Conservation (phyloP, 2,329 filamentous ascomycete species). For the Pseudopithomyces maydicus region DNA sequence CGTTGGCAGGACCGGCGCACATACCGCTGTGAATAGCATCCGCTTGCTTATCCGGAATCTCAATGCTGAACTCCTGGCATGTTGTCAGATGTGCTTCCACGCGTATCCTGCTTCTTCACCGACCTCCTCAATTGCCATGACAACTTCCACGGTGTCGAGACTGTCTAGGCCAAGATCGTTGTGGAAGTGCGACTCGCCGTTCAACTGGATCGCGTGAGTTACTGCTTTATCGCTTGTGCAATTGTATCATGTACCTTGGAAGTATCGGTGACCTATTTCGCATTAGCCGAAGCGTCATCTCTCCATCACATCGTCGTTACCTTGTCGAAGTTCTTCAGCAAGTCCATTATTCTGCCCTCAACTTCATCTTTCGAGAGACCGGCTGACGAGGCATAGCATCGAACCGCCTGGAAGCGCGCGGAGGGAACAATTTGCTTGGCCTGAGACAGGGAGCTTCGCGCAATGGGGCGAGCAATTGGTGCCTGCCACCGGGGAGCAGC, state of each 20-base stretch:
- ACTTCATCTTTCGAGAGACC: conserved; percentile 83
- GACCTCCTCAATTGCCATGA: conserved; percentile 99
- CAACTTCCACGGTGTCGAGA: conserved; percentile 97
- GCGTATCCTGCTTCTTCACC: conserved; percentile 22
- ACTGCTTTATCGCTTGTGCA: not conserved
- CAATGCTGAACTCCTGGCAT: conserved; percentile 78
- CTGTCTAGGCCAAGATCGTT: conserved; percentile 97
- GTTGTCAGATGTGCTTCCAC: conserved; percentile 18
- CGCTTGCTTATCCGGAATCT: conserved; percentile 97
- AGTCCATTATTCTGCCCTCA: conserved; percentile 87
- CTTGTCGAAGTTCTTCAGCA: conserved; percentile 98
- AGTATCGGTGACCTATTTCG: conserved; percentile 63
- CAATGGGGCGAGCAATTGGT: conserved; percentile 64
- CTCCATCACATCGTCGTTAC: conserved; percentile 54
- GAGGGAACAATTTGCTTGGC: conserved; percentile 65
- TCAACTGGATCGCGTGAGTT: conserved; percentile 67
- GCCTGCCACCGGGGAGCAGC: conserved; percentile 48
- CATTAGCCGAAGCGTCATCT: conserved; percentile 31
- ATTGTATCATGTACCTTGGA: conserved; percentile 56
- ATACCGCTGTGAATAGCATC: conserved; percentile 92
- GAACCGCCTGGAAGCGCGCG: conserved; percentile 69
- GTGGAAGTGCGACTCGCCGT: conserved; percentile 82
- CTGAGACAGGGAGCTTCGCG: conserved; percentile 65
- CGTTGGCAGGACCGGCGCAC: conserved; percentile 40
- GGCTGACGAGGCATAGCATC: conserved; percentile 85